Base-by-base conservation (phyloP, 139 green algal genomes). In the Axilococcus clingmanii region DNA sequence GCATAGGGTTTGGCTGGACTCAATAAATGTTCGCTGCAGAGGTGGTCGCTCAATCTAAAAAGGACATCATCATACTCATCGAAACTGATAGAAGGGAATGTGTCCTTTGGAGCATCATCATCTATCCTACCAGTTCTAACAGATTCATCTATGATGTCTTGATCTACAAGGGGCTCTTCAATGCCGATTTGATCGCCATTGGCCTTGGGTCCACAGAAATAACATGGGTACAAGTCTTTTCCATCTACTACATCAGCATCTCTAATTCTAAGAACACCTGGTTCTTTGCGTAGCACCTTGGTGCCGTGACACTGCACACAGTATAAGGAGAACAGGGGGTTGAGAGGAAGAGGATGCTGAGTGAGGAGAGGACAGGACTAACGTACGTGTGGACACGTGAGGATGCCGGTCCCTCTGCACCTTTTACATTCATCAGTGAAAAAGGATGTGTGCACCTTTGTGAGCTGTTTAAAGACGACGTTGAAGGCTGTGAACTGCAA, bases 381-480 rank as follows among this genome's bases (percentile, higher is more conserved):
- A 53, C 45, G 45, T 42, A 69, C 61, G 25, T 74, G 68, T 19
- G 50, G 51, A 53, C 68, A 76, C 7, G 56, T 76, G 5, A 74
- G 28, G 14, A 52, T 40, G n/a, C 68, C 68, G 7, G 57, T 65
- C 32, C 68, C 68, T 3, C 55, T 32, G 57, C 68, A 76, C 27
- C 48, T 44, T 12, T 65, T 40, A 48, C 68, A 76, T 11, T 38
- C 30, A 41, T 34, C 48, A 14, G 53, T 38, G 48, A 70, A 76
- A 31, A 74, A 62, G 2, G 59, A 29, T 17, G 52, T 40, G 35
- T 64, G 67, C 1, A 74, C 40, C 20, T 23, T 51, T 42, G 59
- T 70, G 22, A 76, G 29, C 46, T 76, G 68, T 38, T 74, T 69
- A 7, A 70, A 28, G 16, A 74, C 63, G 16, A 76, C 75, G 34